phyloP scores from a whole-genome alignment of 2,329 filamentous ascomycete species.

The Lasiodiplodia sp. region DNA sequence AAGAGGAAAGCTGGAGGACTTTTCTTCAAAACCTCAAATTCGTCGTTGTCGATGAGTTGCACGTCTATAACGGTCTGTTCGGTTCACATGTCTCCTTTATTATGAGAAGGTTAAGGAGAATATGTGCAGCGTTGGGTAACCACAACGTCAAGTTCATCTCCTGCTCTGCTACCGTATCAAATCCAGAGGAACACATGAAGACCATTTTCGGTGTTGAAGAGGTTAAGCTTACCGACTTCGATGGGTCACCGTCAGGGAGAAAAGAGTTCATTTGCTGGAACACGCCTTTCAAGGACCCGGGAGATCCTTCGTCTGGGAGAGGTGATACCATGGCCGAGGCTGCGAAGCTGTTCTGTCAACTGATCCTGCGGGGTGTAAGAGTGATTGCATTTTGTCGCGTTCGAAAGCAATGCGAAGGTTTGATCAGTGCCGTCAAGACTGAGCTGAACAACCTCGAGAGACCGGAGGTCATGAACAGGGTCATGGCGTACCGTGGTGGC shows the following conservation, averaged over 20 bases:
- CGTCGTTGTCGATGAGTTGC: constrained; percentile 84
- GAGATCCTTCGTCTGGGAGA: constrained; percentile 84
- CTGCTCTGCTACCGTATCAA: constrained; percentile 95
- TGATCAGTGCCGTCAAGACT: constrained; percentile 79
- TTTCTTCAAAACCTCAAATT: constrained; percentile 90
- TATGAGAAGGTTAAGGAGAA: constrained; percentile 85
- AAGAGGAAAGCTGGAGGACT: constrained; percentile 86
- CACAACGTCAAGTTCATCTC: constrained; percentile 86
- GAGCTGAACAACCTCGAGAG: constrained; percentile 78
- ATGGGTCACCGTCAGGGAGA: constrained; percentile 88
- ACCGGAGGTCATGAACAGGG: constrained; percentile 75
- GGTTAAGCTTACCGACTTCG: constrained; percentile 83
- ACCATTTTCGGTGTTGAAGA: constrained; percentile 90
- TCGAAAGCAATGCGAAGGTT: constrained; percentile 84
- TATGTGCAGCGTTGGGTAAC: constrained; percentile 92
- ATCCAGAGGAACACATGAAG: constrained; percentile 89
- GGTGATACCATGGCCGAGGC: constrained; percentile 84
- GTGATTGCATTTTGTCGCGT: constrained; percentile 94
- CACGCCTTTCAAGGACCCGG: constrained; percentile 89
- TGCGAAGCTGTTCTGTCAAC: constrained; percentile 87
- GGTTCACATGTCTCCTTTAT: constrained; percentile 94
- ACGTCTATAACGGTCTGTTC: constrained; percentile 95
- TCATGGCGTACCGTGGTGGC: constrained; percentile 95
- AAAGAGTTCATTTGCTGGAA: constrained; percentile 99
- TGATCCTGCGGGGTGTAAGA: constrained; percentile 85